These are phyloP conservation scores for Dactylellina drechsleri DNA, from an alignment of 2,329 filamentous ascomycete genomes.

Conservation along the genomic window DNA sequence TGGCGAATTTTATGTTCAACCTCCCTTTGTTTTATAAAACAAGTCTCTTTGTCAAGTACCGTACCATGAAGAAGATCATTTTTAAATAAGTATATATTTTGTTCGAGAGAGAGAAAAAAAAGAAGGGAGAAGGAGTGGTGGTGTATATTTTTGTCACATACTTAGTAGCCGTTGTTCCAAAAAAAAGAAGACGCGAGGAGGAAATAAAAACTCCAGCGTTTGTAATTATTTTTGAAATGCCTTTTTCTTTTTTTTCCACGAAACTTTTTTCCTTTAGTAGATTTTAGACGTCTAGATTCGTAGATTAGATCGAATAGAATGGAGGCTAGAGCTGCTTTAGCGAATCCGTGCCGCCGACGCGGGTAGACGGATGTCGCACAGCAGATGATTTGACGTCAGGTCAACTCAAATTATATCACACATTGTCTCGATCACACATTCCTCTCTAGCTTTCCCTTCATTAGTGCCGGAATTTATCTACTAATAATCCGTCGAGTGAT, in stretches of 20 bases:
- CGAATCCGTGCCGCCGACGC: conserved; percentile 5
- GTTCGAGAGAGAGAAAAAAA: conserved; percentile 21
- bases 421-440: background rate
- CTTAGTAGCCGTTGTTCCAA: conserved; percentile 42
- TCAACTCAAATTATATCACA: conserved; percentile 15
- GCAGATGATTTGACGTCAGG: conserved; percentile 24
- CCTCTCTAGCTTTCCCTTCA: too few relatives aligned
- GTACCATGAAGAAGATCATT: conserved; percentile 26
- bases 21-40: conserved; percentile 16
- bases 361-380: conserved; percentile 8
- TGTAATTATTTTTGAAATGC: conserved; percentile 41
- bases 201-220: conserved; percentile 31
- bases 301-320: conserved; percentile 25
- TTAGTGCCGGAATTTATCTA: too few relatives aligned
- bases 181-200: conserved; percentile 25
- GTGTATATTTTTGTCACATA: conserved; percentile 46
- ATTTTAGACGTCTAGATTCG: conserved; percentile 5
- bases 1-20: conserved; percentile 31
- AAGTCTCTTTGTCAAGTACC: conserved; percentile 43
- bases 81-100: conserved; percentile 48
- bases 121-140: conserved; percentile 2
- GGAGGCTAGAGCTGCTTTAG: background rate
- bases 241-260: conserved; percentile 34
- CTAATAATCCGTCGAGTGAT: too few relatives aligned
- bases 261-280: conserved; percentile 16